These are phyloP conservation scores for Sporormia fimetaria DNA, from an alignment of 495 filamentous ascomycete genomes.

Conservation along the genomic window DNA sequence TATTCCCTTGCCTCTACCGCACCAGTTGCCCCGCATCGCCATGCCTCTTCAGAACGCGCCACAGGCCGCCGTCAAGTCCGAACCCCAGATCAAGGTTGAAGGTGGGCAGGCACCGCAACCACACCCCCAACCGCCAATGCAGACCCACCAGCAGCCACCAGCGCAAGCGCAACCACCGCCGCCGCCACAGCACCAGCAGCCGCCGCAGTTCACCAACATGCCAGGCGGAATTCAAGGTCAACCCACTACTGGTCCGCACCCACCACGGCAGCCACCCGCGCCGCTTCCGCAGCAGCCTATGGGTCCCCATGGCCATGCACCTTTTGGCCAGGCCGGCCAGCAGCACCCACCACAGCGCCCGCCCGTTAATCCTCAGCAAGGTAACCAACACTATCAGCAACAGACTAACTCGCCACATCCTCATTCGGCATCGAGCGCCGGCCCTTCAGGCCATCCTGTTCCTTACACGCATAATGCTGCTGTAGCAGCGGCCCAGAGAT, in stretches of 20 bases:
- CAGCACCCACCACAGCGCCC: constrained; percentile 16
- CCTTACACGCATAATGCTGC: constrained; percentile 54
- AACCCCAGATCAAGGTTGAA: constrained; percentile 20
- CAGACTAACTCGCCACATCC: constrained; percentile 35
- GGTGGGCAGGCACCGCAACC: constrained; percentile 3
- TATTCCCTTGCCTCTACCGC: constrained; percentile 1
- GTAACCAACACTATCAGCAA: constrained; percentile 14
- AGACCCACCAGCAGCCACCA: neutral
- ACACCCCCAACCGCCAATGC: constrained; percentile 1
- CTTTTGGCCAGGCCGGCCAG: constrained; percentile 10
- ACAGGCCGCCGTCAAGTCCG: constrained; percentile 9
- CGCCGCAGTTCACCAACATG: too few relatives aligned
- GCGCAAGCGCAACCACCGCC: neutral
- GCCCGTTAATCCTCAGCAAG: constrained; percentile 24
- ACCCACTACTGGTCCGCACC: neutral
- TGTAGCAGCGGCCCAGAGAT: constrained; percentile 47
- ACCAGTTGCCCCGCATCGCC: constrained; percentile 3
- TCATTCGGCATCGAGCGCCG: constrained; percentile 21
- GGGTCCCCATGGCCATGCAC: neutral
- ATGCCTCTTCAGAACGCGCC: neutral
- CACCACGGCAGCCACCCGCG: constrained; percentile 7
- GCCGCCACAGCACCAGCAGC: constrained; percentile 6
- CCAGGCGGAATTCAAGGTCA: neutral
- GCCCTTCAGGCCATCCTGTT: constrained; percentile 41
- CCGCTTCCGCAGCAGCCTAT: constrained; percentile 8